A percentile compares a stretch with the other conserved stretches of the same genome.
Conservation (phyloP, 805 yeast genomes). For the Hanseniaspora meyeri region DNA sequence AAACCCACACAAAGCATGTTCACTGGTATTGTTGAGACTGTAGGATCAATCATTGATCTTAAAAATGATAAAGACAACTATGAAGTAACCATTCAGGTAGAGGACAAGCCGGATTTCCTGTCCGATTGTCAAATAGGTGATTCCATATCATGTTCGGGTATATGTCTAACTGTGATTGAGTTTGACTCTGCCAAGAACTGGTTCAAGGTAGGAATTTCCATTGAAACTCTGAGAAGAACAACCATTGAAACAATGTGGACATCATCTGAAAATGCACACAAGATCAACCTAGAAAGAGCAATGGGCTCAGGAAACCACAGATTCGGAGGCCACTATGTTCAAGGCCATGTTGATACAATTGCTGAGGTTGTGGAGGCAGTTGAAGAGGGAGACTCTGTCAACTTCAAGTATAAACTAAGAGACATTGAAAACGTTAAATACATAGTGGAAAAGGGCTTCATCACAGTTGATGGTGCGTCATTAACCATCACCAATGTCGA, state of each 20-base stretch:
- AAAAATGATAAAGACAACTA: conserved; percentile 45
- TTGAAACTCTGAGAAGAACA: conserved; percentile 78
- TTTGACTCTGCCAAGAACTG: conserved; percentile 35
- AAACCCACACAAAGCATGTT: conserved; percentile 44
- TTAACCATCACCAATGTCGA: conserved; percentile 77
- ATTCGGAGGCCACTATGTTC: conserved; percentile 95
- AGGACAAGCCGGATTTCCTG: conserved; percentile 49
- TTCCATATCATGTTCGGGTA: conserved; percentile 80
- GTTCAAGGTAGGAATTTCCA: conserved; percentile 86
- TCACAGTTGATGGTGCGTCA: conserved; percentile 85
- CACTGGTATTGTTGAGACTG: conserved; percentile 76
- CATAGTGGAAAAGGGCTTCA: conserved; percentile 90
- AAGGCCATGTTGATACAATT: conserved; percentile 90
- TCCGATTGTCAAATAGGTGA: conserved; percentile 86
- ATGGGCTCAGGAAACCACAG: conserved; percentile 59
- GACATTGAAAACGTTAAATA: conserved; percentile 50
- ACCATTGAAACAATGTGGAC: conserved; percentile 48
- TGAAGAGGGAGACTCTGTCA: conserved; percentile 65
- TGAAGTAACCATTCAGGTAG: conserved; percentile 60
- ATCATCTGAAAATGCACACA: conserved; percentile 31
- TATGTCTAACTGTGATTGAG: conserved; percentile 83
- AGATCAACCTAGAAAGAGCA: conserved; percentile 86
- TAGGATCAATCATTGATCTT: conserved; percentile 34
- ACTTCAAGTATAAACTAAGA: conserved; percentile 59
- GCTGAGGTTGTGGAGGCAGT: conserved; percentile 46